Conservation (phyloP, 345 rosid genomes). For the Heritiera littoralis region DNA sequence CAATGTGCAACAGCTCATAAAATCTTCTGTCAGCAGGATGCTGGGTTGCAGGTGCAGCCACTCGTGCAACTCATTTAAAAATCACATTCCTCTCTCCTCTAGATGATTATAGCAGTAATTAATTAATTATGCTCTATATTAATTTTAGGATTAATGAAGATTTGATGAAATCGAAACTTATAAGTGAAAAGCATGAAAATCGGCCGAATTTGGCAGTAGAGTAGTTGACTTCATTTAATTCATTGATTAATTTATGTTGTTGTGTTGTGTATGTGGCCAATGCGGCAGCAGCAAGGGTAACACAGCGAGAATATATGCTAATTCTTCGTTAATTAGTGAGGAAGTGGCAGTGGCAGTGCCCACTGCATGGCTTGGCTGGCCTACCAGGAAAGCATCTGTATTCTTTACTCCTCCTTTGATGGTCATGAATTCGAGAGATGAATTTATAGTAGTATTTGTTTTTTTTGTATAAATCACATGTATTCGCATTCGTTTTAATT, state of each 20-base stretch:
- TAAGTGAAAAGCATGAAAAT: constrained; percentile 40
- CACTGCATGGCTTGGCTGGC: constrained; percentile 19
- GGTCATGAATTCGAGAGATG: too few relatives aligned
- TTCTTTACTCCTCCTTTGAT: background rate
- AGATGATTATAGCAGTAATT: constrained; percentile 22
- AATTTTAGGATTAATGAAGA: background rate
- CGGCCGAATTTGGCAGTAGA: constrained; percentile 36
- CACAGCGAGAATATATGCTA: constrained; percentile 22
- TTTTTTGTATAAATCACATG: too few relatives aligned
- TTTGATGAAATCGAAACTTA: background rate
- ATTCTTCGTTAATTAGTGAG: too few relatives aligned
- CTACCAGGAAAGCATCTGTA: constrained; percentile 1
- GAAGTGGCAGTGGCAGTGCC: too few relatives aligned
- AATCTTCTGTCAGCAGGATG: too few relatives aligned
- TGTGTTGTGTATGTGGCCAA: background rate
- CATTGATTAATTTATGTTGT: background rate
- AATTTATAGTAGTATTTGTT: too few relatives aligned
- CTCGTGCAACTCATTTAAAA: constrained; percentile 57
- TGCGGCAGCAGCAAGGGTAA: constrained; percentile 16
- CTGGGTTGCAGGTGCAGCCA: constrained; percentile 23
- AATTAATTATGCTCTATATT: background rate
- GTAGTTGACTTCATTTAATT: constrained; percentile 36
- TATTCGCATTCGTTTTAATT: too few relatives aligned
- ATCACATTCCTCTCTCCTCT: constrained; percentile 16
- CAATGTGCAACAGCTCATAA: too few relatives aligned